Conservation (phyloP, 1,284 basidiomycete genomes). For the Apiotrichum veenhuisii region DNA sequence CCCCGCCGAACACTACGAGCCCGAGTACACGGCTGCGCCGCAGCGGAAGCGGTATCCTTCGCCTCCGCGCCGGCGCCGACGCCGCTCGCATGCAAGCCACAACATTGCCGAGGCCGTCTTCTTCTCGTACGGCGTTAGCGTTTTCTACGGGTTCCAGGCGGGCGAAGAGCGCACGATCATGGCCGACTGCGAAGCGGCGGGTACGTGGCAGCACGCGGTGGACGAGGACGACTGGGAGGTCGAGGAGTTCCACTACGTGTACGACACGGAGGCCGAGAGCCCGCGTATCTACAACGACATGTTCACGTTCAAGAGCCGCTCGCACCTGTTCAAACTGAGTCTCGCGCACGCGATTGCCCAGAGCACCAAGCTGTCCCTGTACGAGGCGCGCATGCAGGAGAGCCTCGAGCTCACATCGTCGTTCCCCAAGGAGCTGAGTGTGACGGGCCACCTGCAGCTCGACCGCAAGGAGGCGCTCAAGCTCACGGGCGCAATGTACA, state of each 20-base stretch:
- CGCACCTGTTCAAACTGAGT: constrained; percentile 69
- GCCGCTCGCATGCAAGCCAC: constrained; percentile 1
- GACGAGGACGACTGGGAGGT: constrained; percentile 75
- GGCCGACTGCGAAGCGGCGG: constrained; percentile 75
- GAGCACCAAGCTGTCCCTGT: constrained; percentile 84
- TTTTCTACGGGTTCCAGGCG: constrained; percentile 80
- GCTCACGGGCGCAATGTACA: constrained; percentile 83
- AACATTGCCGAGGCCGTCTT: constrained; percentile 76
- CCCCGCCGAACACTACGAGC: neutral
- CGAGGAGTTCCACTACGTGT: constrained; percentile 85
- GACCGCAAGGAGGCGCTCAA: constrained; percentile 78
- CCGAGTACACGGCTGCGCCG: neutral
- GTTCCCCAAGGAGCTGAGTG: constrained; percentile 80
- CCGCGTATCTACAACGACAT: constrained; percentile 70
- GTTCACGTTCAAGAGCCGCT: constrained; percentile 75
- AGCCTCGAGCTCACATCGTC: constrained; percentile 75
- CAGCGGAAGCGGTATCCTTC: constrained; percentile 7
- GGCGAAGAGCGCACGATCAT: constrained; percentile 71
- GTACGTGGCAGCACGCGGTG: constrained; percentile 56
- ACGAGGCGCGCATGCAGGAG: constrained; percentile 74
- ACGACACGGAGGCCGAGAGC: constrained; percentile 77
- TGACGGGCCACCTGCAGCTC: constrained; percentile 71
- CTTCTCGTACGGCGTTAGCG: constrained; percentile 72
- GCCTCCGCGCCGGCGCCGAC: constrained; percentile 14
- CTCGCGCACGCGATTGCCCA: constrained; percentile 92